phyloP scores from a whole-genome alignment of 2,329 filamentous ascomycete species.

The Talaromyces sp. region DNA sequence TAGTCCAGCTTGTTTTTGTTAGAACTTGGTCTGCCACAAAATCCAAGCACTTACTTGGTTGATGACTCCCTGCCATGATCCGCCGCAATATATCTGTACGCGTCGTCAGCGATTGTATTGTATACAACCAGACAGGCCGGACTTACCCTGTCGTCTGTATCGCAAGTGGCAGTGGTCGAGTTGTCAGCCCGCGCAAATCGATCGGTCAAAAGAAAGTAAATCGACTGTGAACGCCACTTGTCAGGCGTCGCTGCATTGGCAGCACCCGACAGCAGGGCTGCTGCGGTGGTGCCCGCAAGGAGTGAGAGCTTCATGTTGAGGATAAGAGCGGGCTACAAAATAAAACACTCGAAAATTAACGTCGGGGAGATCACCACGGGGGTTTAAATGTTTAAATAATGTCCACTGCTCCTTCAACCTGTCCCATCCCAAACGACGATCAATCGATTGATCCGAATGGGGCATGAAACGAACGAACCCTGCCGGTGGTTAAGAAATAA shows the following conservation, averaged over 20 bases:
- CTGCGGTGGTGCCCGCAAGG: slow-evolving; percentile 7
- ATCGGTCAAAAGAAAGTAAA: slow-evolving; percentile 44
- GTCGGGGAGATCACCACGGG: neutral
- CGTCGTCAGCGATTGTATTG: neutral
- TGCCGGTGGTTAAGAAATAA: neutral
- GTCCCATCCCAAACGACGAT: neutral
- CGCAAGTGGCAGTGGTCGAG: slow-evolving; percentile 29
- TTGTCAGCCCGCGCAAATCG: slow-evolving; percentile 39
- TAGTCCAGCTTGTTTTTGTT: slow-evolving; percentile 39
- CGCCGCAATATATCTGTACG: slow-evolving; percentile 37
- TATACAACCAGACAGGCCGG: neutral
- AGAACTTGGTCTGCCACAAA: neutral
- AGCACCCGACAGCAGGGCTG: slow-evolving; percentile 18
- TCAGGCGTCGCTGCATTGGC: slow-evolving; percentile 27
- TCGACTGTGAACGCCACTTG: slow-evolving; percentile 39
- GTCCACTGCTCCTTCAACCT: neutral
- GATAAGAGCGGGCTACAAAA: neutral
- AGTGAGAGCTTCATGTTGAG: slow-evolving; percentile 17
- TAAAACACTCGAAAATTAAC: neutral
- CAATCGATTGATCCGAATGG: neutral
- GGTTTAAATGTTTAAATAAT: neutral
- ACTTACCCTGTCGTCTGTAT: slow-evolving; percentile 20
- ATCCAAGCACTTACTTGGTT: slow-evolving; percentile 22
- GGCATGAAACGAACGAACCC: neutral
- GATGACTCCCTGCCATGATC: slow-evolving; percentile 44